Conservation (phyloP, 2,329 filamentous ascomycete species). For the Aureobasidium sp. region DNA sequence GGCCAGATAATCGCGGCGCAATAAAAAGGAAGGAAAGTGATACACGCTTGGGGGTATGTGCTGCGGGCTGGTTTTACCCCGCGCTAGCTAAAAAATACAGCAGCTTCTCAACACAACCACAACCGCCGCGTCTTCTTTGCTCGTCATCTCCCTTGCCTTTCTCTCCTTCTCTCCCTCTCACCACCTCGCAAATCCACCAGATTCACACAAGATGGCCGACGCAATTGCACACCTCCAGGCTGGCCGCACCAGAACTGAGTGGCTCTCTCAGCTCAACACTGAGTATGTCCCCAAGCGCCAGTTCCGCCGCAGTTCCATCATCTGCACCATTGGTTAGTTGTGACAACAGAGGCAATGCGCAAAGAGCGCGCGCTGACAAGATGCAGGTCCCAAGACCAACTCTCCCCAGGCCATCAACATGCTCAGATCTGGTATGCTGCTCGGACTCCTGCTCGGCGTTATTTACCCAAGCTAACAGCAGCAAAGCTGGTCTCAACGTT, state of each 20-base stretch:
- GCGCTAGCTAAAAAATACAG: constrained; percentile 4
- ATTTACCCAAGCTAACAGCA: constrained; percentile 15
- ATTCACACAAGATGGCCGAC: constrained; percentile 48
- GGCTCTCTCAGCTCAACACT: constrained; percentile 76
- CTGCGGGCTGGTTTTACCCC: constrained; percentile 1
- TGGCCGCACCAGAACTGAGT: constrained; percentile 65
- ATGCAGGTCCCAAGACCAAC: constrained; percentile 86
- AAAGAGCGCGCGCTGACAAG: neutral
- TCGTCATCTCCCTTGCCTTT: neutral
- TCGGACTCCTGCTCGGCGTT: neutral
- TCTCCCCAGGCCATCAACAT: constrained; percentile 94
- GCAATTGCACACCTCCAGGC: constrained; percentile 76
- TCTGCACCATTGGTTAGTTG: constrained; percentile 79
- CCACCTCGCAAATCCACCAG: constrained; percentile 8
- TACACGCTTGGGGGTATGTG: constrained; percentile 5
- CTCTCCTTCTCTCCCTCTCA: constrained; percentile 3
- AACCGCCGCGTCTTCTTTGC: constrained; percentile 1
- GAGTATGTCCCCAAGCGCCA: constrained; percentile 79
- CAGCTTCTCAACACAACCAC: constrained; percentile 6
- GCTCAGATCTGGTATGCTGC: constrained; percentile 59
- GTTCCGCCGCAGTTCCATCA: constrained; percentile 95
- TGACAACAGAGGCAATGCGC: neutral
- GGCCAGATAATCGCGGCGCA: neutral
- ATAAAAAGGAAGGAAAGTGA: constrained; percentile 5
- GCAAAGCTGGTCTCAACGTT: constrained; percentile 78